Percentiles rank a stretch among this genome's conserved stretches.
These are phyloP conservation scores for Scheffersomyces parashehatae DNA, from an alignment of 1,139 yeast genomes.

Conservation along the genomic window DNA sequence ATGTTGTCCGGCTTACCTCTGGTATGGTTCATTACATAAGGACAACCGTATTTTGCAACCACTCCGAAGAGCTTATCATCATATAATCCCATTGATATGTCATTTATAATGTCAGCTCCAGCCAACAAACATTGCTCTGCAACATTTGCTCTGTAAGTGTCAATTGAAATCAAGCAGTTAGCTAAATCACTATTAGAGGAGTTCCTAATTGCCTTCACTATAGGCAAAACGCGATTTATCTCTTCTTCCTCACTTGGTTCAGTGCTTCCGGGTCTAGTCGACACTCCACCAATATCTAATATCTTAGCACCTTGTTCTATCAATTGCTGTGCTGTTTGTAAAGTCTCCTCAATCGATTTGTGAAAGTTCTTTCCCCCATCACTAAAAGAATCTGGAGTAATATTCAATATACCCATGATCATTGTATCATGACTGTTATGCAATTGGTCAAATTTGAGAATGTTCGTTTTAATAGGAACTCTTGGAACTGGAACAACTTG, in stretches of 20 bases:
- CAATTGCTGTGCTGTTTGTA: slow-evolving; percentile 44
- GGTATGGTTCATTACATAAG: slow-evolving; percentile 81
- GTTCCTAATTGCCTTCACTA: slow-evolving; percentile 62
- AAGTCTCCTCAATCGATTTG: slow-evolving; percentile 26
- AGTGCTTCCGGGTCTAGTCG: slow-evolving; percentile 80
- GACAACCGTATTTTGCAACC: slow-evolving; percentile 68
- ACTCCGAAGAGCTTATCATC: slow-evolving; percentile 67
- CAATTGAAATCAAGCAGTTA: slow-evolving; percentile 65
- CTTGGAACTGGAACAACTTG: slow-evolving; percentile 49
- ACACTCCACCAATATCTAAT: slow-evolving; percentile 90
- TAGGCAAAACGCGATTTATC: slow-evolving; percentile 65
- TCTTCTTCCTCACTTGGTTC: slow-evolving; percentile 65
- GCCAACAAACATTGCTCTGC: slow-evolving; percentile 66
- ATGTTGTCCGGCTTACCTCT: slow-evolving; percentile 81
- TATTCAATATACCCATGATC: slow-evolving; percentile 84
- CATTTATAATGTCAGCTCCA: slow-evolving; percentile 93
- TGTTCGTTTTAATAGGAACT: slow-evolving; percentile 16
- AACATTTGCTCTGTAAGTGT: slow-evolving; percentile 77
- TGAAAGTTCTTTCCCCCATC: slow-evolving; percentile 67
- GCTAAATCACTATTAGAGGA: slow-evolving; percentile 31
- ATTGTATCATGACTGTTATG: slow-evolving; percentile 40
- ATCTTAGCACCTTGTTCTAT: slow-evolving; percentile 63
- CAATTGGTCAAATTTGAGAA: slow-evolving; percentile 39
- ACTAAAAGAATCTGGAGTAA: slow-evolving; percentile 94
- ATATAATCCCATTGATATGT: slow-evolving; percentile 77